Evolutionary conservation across 2,329 filamentous ascomycete genomes (phyloP), one percentile per base, ranked within the genome.

Genomic region (Colletotrichum endophyticum): DNA sequence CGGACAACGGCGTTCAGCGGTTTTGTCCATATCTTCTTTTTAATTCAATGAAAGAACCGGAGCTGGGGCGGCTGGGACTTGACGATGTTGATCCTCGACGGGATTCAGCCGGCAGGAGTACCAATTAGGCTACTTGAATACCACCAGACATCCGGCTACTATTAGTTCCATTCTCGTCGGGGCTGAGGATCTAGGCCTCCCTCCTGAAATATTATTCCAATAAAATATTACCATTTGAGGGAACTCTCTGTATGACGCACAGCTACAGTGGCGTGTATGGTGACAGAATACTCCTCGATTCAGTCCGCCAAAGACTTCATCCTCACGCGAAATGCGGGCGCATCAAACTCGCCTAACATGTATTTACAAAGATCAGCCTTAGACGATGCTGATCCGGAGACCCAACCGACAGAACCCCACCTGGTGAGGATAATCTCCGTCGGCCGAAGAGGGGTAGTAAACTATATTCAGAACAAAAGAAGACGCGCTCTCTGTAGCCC

Each of bases 1-100:
- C 28, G 44, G 56, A 32, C 44, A 66, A 30, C 57, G 70, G 70
- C 70, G 73, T 69, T 76, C 7, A 64, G 22, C 30, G 57, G 70
- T 19, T 39, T 25, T 36, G 39, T 57, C 9, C 34, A 28, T 8
- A 25, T 36, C 32, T 68, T 68, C 39, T 68, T 57, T 22, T 62
- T 64, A 69, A 62, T 61, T 49, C 19, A 13, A 44, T 22, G 15
- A 73, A 49, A 64, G 13, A 25, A 28, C 25, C 28, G 39, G 25
- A 27, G n/a, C 61, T 72, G 44, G 56, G 44, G 36, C 19, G 70
- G 63, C 66, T 19, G 70, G 15, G 70, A 25, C 32, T 34, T 8
- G 70, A 39, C 39, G 27, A 64, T 36, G 44, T 59, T 49, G 73
- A 73, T 64, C 56, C 70, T 67, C 44, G 34, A 34, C 44, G n/a